Percentiles rank a stretch among this genome's conserved stretches.
These are phyloP conservation scores for Monosporascus sp. DNA, from an alignment of 2,329 filamentous ascomycete species.

Conservation along the genomic window DNA sequence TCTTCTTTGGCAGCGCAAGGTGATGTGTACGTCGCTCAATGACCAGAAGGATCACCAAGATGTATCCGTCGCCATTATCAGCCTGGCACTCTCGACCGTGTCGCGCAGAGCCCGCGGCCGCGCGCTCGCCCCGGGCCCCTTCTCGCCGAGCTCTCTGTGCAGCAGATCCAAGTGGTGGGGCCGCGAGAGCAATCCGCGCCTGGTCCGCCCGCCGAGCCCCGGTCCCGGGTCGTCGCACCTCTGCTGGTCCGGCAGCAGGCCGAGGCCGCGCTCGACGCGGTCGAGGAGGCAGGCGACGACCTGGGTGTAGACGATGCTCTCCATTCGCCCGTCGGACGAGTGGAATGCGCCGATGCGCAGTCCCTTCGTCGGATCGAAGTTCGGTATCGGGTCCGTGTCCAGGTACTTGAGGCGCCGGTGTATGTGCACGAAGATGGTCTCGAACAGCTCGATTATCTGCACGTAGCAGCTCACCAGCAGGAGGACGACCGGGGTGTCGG, in stretches of 20 bases:
- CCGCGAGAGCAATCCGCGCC: constrained; percentile 2
- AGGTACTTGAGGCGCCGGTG: constrained; percentile 2
- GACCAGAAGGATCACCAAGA: not conserved
- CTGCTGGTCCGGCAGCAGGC: constrained; percentile 10
- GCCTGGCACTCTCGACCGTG: constrained; percentile 7
- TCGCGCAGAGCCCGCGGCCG: constrained; percentile 5
- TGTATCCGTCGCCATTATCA: not conserved
- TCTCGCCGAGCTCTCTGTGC: constrained; percentile 7
- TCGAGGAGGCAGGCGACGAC: constrained; percentile 11
- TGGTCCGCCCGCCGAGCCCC: not conserved
- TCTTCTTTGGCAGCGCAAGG: not conserved
- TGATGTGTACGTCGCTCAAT: too few species aligned
- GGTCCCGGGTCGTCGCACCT: not conserved
- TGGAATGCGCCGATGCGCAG: constrained; percentile 13
- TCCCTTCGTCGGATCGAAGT: constrained; percentile 10
- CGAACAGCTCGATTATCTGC: constrained; percentile 11
- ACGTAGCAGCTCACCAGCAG: constrained; percentile 15
- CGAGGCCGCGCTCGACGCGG: constrained; percentile 13
- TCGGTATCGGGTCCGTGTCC: constrained; percentile 1
- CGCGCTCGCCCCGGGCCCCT: not conserved
- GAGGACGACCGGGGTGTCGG: constrained; percentile 9
- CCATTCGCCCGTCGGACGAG: constrained; percentile 11
- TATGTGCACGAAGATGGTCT: constrained; percentile 11
- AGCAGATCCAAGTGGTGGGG: constrained; percentile 9
- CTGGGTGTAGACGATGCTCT: constrained; percentile 13